Conservation (phyloP, 441 rosid genomes). For the Adansonia rubrostipa region DNA sequence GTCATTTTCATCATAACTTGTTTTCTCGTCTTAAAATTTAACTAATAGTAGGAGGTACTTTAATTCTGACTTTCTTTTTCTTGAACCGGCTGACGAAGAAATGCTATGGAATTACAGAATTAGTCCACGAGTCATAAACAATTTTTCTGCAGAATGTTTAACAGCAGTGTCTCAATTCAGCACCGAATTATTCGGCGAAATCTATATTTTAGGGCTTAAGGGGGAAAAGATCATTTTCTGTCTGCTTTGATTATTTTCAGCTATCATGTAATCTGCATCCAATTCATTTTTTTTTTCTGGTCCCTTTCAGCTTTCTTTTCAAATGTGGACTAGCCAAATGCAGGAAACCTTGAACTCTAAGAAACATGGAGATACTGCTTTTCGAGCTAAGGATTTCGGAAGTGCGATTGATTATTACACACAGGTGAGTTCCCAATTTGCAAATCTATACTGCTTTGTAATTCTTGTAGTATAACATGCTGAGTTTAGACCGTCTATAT, state of each 20-base stretch:
- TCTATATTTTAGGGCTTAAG: not conserved
- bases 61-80: not conserved
- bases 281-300: conserved; percentile 19
- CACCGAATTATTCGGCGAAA: not conserved
- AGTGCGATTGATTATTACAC: conserved; percentile 66
- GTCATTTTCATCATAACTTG: not conserved
- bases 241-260: not conserved
- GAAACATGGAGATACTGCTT: conserved; percentile 71
- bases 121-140: not conserved
- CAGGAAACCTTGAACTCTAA: conserved; percentile 41
- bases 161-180: not conserved
- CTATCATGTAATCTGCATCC: not conserved
- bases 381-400: conserved; percentile 64
- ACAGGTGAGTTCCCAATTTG: conserved; percentile 45
- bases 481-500: not conserved
- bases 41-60: no score
- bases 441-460: not conserved
- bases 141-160: not conserved
- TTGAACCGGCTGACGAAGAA: not conserved
- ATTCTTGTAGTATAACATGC: not conserved
- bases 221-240: not conserved
- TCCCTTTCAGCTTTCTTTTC: conserved; percentile 67
- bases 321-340: conserved; percentile 30
- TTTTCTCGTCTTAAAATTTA: not conserved
- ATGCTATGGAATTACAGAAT: not conserved